Percentiles rank a stretch among this genome's conserved stretches.
phyloP scores from a whole-genome alignment of 169 alveolate species.

The Blepharisma undulans region DNA sequence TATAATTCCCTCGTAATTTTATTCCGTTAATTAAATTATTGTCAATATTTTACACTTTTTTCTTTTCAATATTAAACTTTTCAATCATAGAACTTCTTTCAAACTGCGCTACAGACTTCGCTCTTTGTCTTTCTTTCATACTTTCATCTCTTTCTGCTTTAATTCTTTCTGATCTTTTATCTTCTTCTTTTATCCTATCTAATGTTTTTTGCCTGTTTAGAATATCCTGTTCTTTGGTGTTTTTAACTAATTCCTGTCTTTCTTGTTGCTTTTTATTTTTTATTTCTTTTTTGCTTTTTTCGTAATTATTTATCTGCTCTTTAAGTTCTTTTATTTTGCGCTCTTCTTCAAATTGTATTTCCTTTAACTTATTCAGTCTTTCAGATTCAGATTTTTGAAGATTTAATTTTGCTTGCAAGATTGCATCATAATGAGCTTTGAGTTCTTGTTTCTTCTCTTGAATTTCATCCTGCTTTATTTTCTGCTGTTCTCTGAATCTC shows the following conservation, averaged over 20 bases:
- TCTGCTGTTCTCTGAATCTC: background rate
- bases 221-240: slow-evolving; percentile 54
- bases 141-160: slow-evolving; percentile 49
- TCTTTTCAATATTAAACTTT: background rate
- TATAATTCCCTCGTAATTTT: background rate
- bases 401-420: slow-evolving; percentile 25
- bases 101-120: slow-evolving; percentile 30
- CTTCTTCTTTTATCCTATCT: slow-evolving; percentile 52
- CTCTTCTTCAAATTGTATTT: slow-evolving; percentile 56
- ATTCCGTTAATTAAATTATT: no score
- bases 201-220: slow-evolving; percentile 54
- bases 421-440: slow-evolving; percentile 49
- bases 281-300: slow-evolving; percentile 52
- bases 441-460: slow-evolving; percentile 43
- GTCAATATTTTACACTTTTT: background rate
- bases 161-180: slow-evolving; percentile 49
- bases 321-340: slow-evolving; percentile 40
- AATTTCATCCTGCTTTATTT: background rate
- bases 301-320: slow-evolving; percentile 35
- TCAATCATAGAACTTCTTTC: background rate
- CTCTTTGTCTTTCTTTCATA: slow-evolving; percentile 48
- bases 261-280: slow-evolving; percentile 63
- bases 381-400: slow-evolving; percentile 45
- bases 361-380: slow-evolving; percentile 44
- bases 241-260: slow-evolving; percentile 60